Evolutionary conservation across 2,329 filamentous ascomycete species (phyloP).

Genomic region (Penicillium sp.): DNA sequence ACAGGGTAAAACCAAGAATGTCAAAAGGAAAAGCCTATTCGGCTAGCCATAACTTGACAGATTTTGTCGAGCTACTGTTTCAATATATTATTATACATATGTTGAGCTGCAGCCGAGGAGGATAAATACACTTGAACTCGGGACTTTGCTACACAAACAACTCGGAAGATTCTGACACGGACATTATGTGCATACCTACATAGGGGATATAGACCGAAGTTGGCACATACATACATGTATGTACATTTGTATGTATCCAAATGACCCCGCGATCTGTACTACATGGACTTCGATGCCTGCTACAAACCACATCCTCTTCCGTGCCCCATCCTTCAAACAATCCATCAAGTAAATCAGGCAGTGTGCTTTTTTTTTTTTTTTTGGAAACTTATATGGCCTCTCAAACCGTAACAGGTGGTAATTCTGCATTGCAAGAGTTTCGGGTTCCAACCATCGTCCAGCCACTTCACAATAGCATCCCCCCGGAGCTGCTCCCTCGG

Average conservation of each 20-base stretch:
- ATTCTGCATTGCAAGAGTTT: conserved; percentile 29
- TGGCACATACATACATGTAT: too few relatives aligned
- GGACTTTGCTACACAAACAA: not conserved
- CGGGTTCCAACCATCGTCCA: conserved; percentile 28
- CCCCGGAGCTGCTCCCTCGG: conserved; percentile 35
- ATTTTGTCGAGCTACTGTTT: not conserved
- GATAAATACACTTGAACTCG: too few relatives aligned
- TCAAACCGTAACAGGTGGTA: conserved; percentile 7
- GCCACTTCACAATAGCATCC: conserved; percentile 46
- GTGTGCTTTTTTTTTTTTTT: not conserved
- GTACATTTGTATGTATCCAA: not conserved
- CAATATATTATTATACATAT: not conserved
- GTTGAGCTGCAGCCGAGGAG: not conserved
- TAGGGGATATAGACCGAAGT: not conserved
- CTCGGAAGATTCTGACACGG: not conserved
- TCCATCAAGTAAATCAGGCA: not conserved
- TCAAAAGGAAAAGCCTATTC: too few relatives aligned
- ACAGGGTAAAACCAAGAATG: not conserved
- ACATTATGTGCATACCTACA: not conserved
- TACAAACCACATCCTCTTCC: not conserved
- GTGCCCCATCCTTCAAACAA: not conserved
- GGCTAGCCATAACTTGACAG: not conserved
- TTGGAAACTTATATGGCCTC: conserved; percentile 7
- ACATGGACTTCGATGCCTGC: not conserved
- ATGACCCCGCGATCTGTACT: not conserved